These are phyloP conservation scores for Lunularia cruciata DNA, from an alignment of 225 moss, liverwort and hornwort species.

Conservation along the genomic window DNA sequence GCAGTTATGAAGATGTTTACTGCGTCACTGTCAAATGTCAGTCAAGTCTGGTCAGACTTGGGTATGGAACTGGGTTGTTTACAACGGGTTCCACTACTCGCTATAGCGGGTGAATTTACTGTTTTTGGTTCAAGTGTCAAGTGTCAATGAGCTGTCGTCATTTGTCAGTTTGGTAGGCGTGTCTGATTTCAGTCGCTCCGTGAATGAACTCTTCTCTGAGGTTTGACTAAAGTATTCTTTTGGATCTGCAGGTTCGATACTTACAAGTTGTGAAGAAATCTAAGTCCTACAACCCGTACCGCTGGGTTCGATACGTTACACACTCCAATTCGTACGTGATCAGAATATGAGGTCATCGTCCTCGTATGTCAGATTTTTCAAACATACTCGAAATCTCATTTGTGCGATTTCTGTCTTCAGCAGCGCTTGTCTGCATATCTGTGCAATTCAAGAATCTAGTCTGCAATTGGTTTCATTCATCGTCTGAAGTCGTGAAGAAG, in stretches of 20 bases:
- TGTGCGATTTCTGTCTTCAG: background rate
- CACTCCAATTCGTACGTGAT: conserved; percentile 93
- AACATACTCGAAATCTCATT: background rate
- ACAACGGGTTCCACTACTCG: too few relatives aligned
- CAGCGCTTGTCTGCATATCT: background rate
- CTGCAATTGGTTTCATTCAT: background rate
- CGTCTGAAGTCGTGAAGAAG: background rate
- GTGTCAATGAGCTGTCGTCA: too few relatives aligned
- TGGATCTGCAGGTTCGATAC: conserved; percentile 76
- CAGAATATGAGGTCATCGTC: conserved; percentile 48
- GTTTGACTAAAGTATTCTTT: too few relatives aligned
- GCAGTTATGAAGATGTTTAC: too few relatives aligned
- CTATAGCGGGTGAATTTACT: too few relatives aligned
- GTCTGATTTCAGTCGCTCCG: too few relatives aligned
- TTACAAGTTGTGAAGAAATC: conserved; percentile 93
- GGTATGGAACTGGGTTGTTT: too few relatives aligned
- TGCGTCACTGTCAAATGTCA: too few relatives aligned
- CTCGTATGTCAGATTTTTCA: background rate
- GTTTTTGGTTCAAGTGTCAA: too few relatives aligned
- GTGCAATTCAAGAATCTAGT: background rate
- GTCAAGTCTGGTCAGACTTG: too few relatives aligned
- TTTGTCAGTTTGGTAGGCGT: too few relatives aligned
- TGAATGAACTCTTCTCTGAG: too few relatives aligned
- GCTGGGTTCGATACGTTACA: conserved; percentile 98
- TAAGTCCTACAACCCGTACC: conserved; percentile 86